These are phyloP conservation scores for Rhizomucor pusillus DNA, from an alignment of 371 early-diverging fungal genomes.

Conservation along the genomic window DNA sequence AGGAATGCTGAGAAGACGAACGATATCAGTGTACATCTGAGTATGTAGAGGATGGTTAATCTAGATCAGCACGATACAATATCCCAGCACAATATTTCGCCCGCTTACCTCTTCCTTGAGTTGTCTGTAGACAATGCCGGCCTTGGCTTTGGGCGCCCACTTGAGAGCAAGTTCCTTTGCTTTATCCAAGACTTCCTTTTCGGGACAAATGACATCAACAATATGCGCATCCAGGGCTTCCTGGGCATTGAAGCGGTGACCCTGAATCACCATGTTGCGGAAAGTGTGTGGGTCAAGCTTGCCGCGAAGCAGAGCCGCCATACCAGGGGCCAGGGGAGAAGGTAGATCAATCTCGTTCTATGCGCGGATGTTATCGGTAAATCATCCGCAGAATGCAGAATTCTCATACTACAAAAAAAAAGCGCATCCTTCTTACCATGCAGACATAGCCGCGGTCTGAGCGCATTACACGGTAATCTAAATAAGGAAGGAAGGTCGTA, in stretches of 20 bases:
- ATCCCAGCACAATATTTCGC: not conserved
- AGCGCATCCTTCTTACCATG: constrained; percentile 43
- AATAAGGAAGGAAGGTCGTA: no score
- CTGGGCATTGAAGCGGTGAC: constrained; percentile 60
- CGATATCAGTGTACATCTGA: constrained; percentile 15
- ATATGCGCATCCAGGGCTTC: constrained; percentile 62
- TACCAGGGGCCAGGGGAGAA: constrained; percentile 68
- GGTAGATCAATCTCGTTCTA: constrained; percentile 82
- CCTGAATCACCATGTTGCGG: constrained; percentile 69
- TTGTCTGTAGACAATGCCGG: constrained; percentile 43
- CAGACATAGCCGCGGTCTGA: constrained; percentile 76
- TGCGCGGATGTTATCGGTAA: not conserved
- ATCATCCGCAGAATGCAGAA: not conserved
- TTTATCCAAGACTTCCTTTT: constrained; percentile 45
- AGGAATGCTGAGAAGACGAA: constrained; percentile 10
- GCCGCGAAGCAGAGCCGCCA: constrained; percentile 64
- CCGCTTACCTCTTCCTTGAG: constrained; percentile 49
- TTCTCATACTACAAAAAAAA: not conserved
- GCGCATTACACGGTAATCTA: constrained; percentile 82
- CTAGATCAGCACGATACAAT: not conserved
- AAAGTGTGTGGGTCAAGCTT: constrained; percentile 57
- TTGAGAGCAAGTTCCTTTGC: constrained; percentile 60
- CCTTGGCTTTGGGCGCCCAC: constrained; percentile 55
- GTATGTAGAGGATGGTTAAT: not conserved
- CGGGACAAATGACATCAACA: constrained; percentile 56